Evolutionary conservation across 2,329 filamentous ascomycete genomes (phyloP).

Genomic region (Thermomyces lanuginosus): DNA sequence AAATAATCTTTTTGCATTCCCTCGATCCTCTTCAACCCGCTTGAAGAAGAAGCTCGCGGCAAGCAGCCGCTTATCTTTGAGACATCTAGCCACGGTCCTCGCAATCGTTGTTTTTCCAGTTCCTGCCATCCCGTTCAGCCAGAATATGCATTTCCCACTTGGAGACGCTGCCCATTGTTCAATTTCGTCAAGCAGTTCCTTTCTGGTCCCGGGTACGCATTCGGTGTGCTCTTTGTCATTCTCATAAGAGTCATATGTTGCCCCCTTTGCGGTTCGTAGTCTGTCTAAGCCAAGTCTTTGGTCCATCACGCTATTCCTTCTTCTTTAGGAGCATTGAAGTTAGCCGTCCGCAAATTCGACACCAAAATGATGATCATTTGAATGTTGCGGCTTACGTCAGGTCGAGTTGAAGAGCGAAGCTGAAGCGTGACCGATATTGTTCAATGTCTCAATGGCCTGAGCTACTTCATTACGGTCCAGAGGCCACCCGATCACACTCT

Average conservation of each 20-base stretch:
- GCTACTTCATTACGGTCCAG: slow-evolving; percentile 13
- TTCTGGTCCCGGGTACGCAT: slow-evolving; percentile 14
- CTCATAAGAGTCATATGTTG: slow-evolving; percentile 9
- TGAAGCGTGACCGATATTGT: slow-evolving; percentile 12
- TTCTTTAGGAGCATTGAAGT: no score
- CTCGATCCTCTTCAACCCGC: slow-evolving; percentile 23
- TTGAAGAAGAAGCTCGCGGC: slow-evolving; percentile 33
- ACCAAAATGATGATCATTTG: slow-evolving; percentile 9
- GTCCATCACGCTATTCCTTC: no score
- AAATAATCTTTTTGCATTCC: slow-evolving; percentile 22
- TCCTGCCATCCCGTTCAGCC: slow-evolving; percentile 17
- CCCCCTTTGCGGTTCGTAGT: slow-evolving; percentile 7
- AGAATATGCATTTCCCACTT: slow-evolving; percentile 15
- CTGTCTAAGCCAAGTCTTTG: no score
- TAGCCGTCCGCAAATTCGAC: no score
- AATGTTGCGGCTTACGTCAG: slow-evolving; percentile 13
- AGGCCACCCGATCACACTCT: slow-evolving; percentile 17
- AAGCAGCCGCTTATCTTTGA: slow-evolving; percentile 10
- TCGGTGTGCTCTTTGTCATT: slow-evolving; percentile 5
- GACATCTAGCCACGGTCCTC: slow-evolving; percentile 13
- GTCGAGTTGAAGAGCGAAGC: slow-evolving; percentile 13
- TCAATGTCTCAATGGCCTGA: slow-evolving; percentile 8
- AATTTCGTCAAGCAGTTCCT: slow-evolving; percentile 11
- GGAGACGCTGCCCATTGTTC: slow-evolving; percentile 10
- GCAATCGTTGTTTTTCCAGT: slow-evolving; percentile 13